Conservation (phyloP, 306 rosid genomes). For the Malus orientalis region DNA sequence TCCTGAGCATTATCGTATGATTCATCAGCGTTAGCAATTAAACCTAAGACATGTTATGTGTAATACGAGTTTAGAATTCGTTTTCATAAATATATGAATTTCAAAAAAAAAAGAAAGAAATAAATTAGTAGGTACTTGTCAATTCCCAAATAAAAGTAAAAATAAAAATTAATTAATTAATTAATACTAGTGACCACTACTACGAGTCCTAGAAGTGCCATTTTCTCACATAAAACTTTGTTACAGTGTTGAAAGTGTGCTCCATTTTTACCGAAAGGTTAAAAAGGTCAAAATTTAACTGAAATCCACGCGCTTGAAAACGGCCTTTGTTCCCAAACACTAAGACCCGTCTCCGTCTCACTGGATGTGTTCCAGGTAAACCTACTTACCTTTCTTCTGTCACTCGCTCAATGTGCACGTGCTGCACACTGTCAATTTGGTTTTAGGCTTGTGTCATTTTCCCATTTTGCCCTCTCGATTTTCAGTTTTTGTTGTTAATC, state of each 20-base stretch:
- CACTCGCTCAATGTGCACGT: neutral
- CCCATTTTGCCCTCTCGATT: too few relatives aligned
- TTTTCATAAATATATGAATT: neutral
- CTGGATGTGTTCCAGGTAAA: neutral
- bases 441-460: too few relatives aligned
- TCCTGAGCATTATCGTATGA: fast-evolving
- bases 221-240: neutral
- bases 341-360: conserved; percentile 3
- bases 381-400: neutral
- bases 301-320: neutral
- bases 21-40: too few relatives aligned
- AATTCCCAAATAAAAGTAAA: neutral
- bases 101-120: neutral
- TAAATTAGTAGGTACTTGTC: neutral
- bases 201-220: neutral
- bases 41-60: too few relatives aligned
- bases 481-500: too few relatives aligned
- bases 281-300: conserved; percentile 5
- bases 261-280: neutral
- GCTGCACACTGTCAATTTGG: neutral
- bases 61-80: too few relatives aligned
- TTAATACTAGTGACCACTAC: neutral
- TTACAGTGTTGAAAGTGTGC: neutral
- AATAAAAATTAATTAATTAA: neutral
- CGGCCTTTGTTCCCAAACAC: neutral